phyloP scores from a whole-genome alignment of 2,329 filamentous ascomycete species.

The Fusarium graminum region DNA sequence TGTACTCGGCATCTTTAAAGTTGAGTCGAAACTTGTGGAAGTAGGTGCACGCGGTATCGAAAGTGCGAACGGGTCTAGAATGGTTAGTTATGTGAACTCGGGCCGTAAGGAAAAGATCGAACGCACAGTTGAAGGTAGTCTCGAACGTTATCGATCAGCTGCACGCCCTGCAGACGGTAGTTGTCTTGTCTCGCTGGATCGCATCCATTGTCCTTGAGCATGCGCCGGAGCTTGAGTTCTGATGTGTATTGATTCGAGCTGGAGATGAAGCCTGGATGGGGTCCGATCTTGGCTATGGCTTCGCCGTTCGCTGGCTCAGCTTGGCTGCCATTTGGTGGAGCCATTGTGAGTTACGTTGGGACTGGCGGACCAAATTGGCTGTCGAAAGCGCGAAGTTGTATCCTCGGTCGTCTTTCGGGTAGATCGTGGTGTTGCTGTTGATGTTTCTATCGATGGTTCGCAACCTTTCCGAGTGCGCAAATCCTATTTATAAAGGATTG shows the following conservation, averaged over 20 bases:
- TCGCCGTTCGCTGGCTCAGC: slow-evolving; percentile 39
- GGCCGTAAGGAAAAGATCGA: background rate
- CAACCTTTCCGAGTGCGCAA: background rate
- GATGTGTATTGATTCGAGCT: slow-evolving; percentile 79
- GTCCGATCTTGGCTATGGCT: slow-evolving; percentile 52
- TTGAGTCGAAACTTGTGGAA: slow-evolving; percentile 93
- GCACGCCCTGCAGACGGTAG: slow-evolving; percentile 85
- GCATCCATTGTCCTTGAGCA: slow-evolving; percentile 76
- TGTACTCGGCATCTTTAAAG: slow-evolving; percentile 88
- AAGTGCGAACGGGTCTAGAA: slow-evolving; percentile 85
- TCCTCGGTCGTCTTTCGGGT: background rate
- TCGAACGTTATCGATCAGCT: slow-evolving; percentile 88
- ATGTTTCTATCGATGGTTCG: background rate
- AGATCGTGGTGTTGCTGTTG: background rate
- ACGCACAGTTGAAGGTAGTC: slow-evolving; percentile 79
- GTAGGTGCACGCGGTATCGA: slow-evolving; percentile 90
- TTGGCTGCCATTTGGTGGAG: slow-evolving; percentile 22
- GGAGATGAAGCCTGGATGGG: slow-evolving; percentile 63
- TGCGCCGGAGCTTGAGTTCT: slow-evolving; percentile 82
- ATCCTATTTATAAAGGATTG: background rate
- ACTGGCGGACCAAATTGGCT: background rate
- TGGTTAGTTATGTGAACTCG: slow-evolving; percentile 12
- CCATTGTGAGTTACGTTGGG: slow-evolving; percentile 37
- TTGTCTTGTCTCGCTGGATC: slow-evolving; percentile 84
- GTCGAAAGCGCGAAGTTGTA: background rate